Conservation (phyloP, 2,329 filamentous ascomycete species). For the Sclerotinia glacialis region DNA sequence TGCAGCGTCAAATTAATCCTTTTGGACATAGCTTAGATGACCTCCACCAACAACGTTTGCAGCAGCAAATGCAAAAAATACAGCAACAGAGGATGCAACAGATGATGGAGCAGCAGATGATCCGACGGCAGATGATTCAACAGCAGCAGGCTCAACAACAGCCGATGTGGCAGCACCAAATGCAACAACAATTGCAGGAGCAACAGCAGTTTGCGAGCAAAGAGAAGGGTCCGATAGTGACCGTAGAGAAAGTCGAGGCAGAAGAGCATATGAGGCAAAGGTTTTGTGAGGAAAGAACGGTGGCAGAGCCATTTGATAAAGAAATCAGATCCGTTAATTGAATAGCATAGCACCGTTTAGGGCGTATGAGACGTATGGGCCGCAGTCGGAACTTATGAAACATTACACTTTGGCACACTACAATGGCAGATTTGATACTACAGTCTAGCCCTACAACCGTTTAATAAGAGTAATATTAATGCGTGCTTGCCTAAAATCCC, state of each 20-base stretch:
- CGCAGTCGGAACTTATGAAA: neutral
- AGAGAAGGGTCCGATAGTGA: neutral
- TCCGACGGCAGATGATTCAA: neutral
- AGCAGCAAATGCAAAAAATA: neutral
- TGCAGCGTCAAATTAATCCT: neutral
- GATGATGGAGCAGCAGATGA: neutral
- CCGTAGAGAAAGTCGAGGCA: neutral
- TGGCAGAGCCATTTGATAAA: neutral
- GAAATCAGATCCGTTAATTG: neutral
- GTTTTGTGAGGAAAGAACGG: neutral
- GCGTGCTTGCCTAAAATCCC: constrained; percentile 23
- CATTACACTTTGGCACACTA: constrained; percentile 1
- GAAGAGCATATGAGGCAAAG: neutral
- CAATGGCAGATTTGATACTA: constrained; percentile 33
- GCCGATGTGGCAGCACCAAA: neutral
- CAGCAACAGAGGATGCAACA: neutral
- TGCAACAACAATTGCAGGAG: neutral
- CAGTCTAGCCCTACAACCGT: constrained; percentile 28
- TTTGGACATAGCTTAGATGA: neutral
- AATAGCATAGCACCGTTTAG: neutral
- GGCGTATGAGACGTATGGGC: neutral
- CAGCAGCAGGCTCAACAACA: neutral
- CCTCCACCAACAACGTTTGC: neutral
- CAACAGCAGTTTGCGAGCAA: neutral
- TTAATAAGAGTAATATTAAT: constrained; percentile 23